These are phyloP conservation scores for Gigaspora rosea DNA, from an alignment of 192 early-diverging fungal genomes.

Conservation along the genomic window DNA sequence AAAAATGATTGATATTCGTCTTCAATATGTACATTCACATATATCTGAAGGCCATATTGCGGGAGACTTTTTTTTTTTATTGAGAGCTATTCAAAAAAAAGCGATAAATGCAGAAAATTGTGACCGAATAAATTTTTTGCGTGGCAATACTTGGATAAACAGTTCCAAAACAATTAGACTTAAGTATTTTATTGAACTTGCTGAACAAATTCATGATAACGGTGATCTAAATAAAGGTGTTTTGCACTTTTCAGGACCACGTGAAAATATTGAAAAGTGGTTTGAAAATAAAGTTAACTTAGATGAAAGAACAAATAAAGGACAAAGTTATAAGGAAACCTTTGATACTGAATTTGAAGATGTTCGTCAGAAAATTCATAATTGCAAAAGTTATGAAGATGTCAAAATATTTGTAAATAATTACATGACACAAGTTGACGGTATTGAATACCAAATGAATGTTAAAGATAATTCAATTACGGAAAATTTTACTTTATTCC, in stretches of 20 bases:
- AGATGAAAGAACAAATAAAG: neutral
- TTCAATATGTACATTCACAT: no score
- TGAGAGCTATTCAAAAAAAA: neutral
- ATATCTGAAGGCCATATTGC: neutral
- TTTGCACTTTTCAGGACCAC: no score
- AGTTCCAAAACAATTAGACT: no score
- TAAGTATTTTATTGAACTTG: no score
- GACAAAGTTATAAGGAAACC: neutral
- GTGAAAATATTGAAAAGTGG: no score
- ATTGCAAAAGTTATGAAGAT: neutral
- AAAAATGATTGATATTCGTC: no score
- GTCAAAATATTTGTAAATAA: neutral
- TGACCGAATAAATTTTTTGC: neutral
- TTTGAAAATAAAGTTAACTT: neutral
- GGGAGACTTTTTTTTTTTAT: neutral
- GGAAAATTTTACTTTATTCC: neutral
- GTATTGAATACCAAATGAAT: neutral
- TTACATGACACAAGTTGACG: neutral
- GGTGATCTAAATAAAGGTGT: no score
- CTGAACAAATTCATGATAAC: no score
- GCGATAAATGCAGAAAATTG: neutral
- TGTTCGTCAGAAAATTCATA: neutral
- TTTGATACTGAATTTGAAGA: neutral
- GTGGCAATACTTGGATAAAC: neutral
- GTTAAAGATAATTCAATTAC: neutral